Evolutionary conservation across 2,329 filamentous ascomycete species (phyloP).

Genomic region (Aspergillus floridensis): DNA sequence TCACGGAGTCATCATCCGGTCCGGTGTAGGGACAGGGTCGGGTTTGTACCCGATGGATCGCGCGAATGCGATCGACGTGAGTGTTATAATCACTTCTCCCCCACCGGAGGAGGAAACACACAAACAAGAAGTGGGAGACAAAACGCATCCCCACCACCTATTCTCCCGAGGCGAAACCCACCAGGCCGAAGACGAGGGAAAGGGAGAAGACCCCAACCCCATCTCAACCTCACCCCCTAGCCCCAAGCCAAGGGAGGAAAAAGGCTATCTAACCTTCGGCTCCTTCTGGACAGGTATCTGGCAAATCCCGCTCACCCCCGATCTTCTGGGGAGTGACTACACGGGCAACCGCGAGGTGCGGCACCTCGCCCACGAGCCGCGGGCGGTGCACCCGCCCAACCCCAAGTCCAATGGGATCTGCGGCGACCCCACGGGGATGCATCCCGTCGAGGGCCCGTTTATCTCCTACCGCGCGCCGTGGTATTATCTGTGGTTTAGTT

Average conservation of each 20-base stretch:
- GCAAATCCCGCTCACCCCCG: conserved; percentile 51
- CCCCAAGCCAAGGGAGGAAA: neutral
- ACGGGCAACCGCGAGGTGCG: conserved; percentile 21
- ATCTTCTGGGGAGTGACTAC: conserved; percentile 21
- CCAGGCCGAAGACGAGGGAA: no score
- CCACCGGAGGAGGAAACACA: no score
- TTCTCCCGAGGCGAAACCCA: no score
- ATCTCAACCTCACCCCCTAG: neutral
- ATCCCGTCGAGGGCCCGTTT: conserved; percentile 34
- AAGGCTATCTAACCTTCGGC: conserved; percentile 59
- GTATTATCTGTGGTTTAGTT: conserved; percentile 39
- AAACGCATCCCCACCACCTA: no score
- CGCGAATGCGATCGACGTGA: conserved; percentile 63
- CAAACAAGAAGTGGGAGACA: no score
- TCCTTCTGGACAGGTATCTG: conserved; percentile 68
- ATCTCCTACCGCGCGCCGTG: conserved; percentile 29
- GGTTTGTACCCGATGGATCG: conserved; percentile 34
- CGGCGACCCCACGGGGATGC: conserved; percentile 29
- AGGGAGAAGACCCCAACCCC: conserved; percentile 9
- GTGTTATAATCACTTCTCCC: conserved; percentile 41
- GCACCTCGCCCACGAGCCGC: conserved; percentile 32
- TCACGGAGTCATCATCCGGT: conserved; percentile 37
- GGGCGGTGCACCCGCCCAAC: conserved; percentile 17
- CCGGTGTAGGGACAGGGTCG: conserved; percentile 29
- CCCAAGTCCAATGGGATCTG: conserved; percentile 26